Evolutionary conservation across 2,329 filamentous ascomycete species (phyloP), one percentile per base, ranked within the genome.

Genomic region (Malbranchea cinnamomea): DNA sequence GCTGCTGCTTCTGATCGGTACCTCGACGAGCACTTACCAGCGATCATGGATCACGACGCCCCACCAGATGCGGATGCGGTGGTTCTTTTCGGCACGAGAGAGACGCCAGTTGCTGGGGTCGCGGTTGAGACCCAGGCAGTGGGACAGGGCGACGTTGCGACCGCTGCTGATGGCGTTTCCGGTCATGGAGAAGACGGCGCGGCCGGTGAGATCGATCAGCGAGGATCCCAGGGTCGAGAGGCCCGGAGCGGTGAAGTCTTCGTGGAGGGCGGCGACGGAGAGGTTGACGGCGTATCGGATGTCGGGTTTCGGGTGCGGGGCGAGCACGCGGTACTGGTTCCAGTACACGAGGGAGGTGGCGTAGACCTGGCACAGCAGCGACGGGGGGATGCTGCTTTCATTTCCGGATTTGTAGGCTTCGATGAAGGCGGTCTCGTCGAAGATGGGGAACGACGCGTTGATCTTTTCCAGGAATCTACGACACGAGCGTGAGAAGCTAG

Each of bases 201-300:
- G 57, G 1, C 71, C 72, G 1, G 64, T 65, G 2, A 75, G 50
- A 39, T 76, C 71, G 6, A 76, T 55, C 6, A 74, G 46, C 4
- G 68, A 62, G 2, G 69, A 64, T 13, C 65, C 59, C 14, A 76
- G 60, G 1, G 68, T 70, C 1, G 69, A 68, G 24, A 74, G 53
- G 1, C 70, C 67, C 0, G 70, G 71, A 0, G 65, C 66, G 1
- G 68, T 59, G 28, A 70, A 63, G 5, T 74, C 62, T 34, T 75
- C 70, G 37, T 72, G 69, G 3, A 73, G 54, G 1, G 70, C 68
- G 30, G 68, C 67, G 12, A 64, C 68, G 5, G 69, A 69, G 34
- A 72, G 59, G 34, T 75, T 75, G 60, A 73, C 73, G 6, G 70
- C 63, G 43, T 71, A 75, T 25, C 68, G 62, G 23, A 60, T 57